A percentile compares a stretch with the other conserved stretches of the same genome.
These are phyloP conservation scores for Bruguiera hainesii DNA, from an alignment of 441 rosid species.

Conservation along the genomic window DNA sequence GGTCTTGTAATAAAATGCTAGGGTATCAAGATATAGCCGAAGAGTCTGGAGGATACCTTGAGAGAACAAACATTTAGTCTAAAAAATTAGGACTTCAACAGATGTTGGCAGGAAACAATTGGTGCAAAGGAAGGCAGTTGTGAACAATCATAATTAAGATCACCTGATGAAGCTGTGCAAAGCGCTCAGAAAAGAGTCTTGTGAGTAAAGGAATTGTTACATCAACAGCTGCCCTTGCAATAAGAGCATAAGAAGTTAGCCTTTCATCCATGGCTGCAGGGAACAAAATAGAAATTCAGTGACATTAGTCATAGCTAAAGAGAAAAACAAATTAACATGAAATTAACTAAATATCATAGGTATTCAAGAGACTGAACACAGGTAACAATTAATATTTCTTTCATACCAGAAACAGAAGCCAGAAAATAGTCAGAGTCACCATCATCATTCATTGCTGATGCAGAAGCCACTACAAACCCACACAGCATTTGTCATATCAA, in stretches of 20 bases:
- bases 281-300: conserved; percentile 18
- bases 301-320: background rate
- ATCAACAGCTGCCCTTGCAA: conserved; percentile 90
- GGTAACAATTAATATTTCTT: conserved; percentile 13
- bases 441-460: conserved; percentile 65
- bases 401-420: conserved; percentile 86
- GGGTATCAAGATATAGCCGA: too few species aligned
- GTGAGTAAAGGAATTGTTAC: conserved; percentile 76
- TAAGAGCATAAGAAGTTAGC: conserved; percentile 91
- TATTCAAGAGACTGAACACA: conserved; percentile 1
- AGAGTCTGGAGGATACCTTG: background rate
- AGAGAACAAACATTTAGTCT: background rate
- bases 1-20: background rate
- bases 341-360: background rate
- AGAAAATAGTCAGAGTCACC: conserved; percentile 59
- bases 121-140: background rate
- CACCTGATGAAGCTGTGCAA: conserved; percentile 87
- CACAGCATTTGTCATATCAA: conserved; percentile 1
- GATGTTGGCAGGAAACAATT: background rate
- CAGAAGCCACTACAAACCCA: conserved; percentile 62
- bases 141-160: conserved; percentile 22
- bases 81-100: background rate
- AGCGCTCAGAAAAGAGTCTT: conserved; percentile 62
- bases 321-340: background rate
- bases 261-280: conserved; percentile 97